These are phyloP conservation scores for Akanthomyces dipterigenus DNA, from an alignment of 2,329 filamentous ascomycete species.

Conservation along the genomic window DNA sequence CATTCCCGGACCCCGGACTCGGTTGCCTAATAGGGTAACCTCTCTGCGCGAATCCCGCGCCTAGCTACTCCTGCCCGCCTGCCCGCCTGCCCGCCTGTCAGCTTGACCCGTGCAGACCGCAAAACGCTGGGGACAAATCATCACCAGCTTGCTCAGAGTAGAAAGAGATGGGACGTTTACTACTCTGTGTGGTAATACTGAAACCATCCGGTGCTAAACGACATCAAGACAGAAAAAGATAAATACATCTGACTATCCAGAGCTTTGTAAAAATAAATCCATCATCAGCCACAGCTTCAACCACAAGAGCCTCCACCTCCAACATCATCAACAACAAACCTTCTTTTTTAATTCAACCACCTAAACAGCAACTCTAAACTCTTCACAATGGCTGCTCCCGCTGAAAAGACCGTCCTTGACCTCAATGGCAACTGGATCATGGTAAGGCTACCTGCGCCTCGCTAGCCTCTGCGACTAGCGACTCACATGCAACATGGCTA, in stretches of 20 bases:
- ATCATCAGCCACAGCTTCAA: neutral
- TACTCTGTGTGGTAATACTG: conserved; percentile 3
- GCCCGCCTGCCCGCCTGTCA: neutral
- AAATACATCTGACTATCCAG: conserved; percentile 9
- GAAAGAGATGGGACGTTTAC: conserved; percentile 7
- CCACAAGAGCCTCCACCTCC: neutral
- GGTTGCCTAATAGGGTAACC: conserved; percentile 9
- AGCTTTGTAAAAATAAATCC: neutral
- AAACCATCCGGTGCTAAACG: neutral
- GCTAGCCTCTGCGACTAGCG: neutral
- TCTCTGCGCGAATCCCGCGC: neutral
- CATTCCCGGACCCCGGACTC: conserved; percentile 7
- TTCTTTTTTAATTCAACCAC: neutral
- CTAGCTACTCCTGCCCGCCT: neutral
- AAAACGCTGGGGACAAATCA: conserved; percentile 8
- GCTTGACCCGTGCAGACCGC: conserved; percentile 5
- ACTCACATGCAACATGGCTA: neutral
- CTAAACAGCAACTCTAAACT: neutral
- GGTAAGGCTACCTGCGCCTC: neutral
- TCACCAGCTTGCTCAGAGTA: conserved; percentile 8
- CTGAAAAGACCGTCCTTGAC: conserved; percentile 11
- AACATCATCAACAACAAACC: neutral
- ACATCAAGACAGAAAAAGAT: neutral
- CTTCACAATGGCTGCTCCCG: conserved; percentile 10
- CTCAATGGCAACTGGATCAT: conserved; percentile 13